Base-by-base conservation (phyloP, 139 green algal genomes). In the Klebsormidium nitens region DNA sequence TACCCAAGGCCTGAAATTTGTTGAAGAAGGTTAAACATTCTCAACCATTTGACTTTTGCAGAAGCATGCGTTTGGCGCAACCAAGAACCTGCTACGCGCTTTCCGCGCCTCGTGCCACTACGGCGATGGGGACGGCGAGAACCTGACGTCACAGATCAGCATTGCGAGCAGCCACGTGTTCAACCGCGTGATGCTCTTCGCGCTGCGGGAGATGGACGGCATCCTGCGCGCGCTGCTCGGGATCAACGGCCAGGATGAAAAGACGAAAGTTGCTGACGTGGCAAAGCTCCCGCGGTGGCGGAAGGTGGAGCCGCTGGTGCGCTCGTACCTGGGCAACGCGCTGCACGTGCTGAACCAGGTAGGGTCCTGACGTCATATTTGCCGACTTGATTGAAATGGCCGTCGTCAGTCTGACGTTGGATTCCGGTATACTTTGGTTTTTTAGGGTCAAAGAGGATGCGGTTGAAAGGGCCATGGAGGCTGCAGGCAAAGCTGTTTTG, bases 321-420 rank as follows among this genome's bases (percentile, higher is more conserved):
- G 93, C 63, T 89, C 82, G 8, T 98, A 88, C 75, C 80, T 97
- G 39, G 93, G 93, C 75, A 98, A 97, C 83, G 89, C 85, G 2
- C 80, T 96, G 36, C 91, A 97, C 71, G 71, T 97, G 60, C 81
- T 97, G 48, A 74, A 82, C 78, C 65, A 78, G 63, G 52, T 61
- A 34, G 5, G 52, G n/a, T n/a, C n/a, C n/a, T n/a, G n/a, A n/a
- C n/a, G n/a, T n/a, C n/a, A n/a, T n/a, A n/a, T n/a, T n/a, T n/a
- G n/a, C n/a, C n/a, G n/a, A n/a, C n/a, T n/a, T n/a, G n/a, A n/a
- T n/a, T n/a, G n/a, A n/a, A n/a, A n/a, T n/a, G n/a, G n/a, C n/a
- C n/a, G n/a, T n/a, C n/a, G n/a, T n/a, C n/a, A n/a, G n/a, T n/a
- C n/a, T n/a, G n/a, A n/a, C n/a, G n/a, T n/a, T n/a, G n/a, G n/a